Percentiles rank a stretch among this genome's conserved stretches.
Conservation (phyloP, 1,284 basidiomycete genomes). For the Pterula multifida region DNA sequence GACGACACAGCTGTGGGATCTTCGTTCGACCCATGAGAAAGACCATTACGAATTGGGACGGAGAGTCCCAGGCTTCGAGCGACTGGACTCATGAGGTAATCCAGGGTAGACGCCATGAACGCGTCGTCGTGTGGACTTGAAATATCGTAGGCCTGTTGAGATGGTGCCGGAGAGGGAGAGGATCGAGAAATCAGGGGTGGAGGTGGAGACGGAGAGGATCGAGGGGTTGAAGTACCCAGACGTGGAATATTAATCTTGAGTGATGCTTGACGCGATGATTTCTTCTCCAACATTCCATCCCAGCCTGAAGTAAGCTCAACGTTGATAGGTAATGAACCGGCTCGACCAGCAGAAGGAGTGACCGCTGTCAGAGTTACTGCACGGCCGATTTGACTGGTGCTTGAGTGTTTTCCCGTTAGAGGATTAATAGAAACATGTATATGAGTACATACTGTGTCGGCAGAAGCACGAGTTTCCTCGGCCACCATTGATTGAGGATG, state of each 20-base stretch:
- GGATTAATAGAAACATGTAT: neutral
- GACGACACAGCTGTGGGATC: slow-evolving; percentile 8
- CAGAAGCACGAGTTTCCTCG: neutral
- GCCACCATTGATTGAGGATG: slow-evolving; percentile 13
- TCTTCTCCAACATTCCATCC: slow-evolving; percentile 34
- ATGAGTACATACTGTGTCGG: neutral
- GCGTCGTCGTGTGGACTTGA: slow-evolving; percentile 20
- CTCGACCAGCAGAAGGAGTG: slow-evolving; percentile 3
- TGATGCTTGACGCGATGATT: slow-evolving; percentile 8
- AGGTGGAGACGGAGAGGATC: slow-evolving; percentile 13
- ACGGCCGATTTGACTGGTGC: slow-evolving; percentile 9
- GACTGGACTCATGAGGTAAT: slow-evolving; percentile 29
- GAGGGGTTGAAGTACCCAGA: slow-evolving; percentile 11
- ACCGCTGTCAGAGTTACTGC: slow-evolving; percentile 7
- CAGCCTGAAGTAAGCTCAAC: slow-evolving; percentile 36
- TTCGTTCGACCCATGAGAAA: slow-evolving; percentile 4
- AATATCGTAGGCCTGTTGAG: slow-evolving; percentile 4
- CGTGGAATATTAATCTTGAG: slow-evolving; percentile 10
- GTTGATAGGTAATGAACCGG: neutral
- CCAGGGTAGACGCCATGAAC: slow-evolving; percentile 35
- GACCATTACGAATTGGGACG: slow-evolving; percentile 3
- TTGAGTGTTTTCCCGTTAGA: too few relatives aligned
- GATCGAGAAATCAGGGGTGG: slow-evolving; percentile 16
- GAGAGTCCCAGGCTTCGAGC: slow-evolving; percentile 21
- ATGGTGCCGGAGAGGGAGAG: slow-evolving; percentile 15